These are phyloP conservation scores for Globisporangium cederbergense DNA, from an alignment of 352 stramenopile genomes.

Conservation along the genomic window DNA sequence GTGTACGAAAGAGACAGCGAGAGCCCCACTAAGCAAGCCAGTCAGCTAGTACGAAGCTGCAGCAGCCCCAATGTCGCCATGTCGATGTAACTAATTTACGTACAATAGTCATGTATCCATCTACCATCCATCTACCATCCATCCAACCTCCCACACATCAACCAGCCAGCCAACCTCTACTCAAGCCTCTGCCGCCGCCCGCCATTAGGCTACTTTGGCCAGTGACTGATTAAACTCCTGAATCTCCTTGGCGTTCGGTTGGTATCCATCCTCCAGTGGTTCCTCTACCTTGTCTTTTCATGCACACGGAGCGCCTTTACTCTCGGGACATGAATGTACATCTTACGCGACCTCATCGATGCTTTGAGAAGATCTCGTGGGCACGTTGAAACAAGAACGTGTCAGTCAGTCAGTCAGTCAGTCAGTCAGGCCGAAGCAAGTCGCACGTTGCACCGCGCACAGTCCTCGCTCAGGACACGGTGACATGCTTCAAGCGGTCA, in stretches of 20 bases:
- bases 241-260: neutral
- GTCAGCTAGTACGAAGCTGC: neutral
- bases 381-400: neutral
- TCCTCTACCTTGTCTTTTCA: no score
- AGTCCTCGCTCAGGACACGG: neutral
- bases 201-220: neutral
- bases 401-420: constrained; percentile 2
- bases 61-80: neutral
- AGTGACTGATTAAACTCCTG: neutral
- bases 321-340: neutral
- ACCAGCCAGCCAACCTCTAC: no score
- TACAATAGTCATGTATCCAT: constrained; percentile 9
- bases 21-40: no score
- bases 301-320: neutral
- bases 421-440: neutral
- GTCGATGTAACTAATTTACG: constrained; percentile 7
- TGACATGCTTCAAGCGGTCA: no score
- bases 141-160: no score
- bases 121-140: no score
- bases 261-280: neutral
- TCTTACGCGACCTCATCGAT: neutral
- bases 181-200: neutral
- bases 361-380: neutral
- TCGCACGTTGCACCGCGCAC: neutral
- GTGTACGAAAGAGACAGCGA: neutral